Evolutionary conservation across 2,329 filamentous ascomycete species (phyloP), one percentile per base, ranked within the genome.

Genomic region (Diplocarpon mali): DNA sequence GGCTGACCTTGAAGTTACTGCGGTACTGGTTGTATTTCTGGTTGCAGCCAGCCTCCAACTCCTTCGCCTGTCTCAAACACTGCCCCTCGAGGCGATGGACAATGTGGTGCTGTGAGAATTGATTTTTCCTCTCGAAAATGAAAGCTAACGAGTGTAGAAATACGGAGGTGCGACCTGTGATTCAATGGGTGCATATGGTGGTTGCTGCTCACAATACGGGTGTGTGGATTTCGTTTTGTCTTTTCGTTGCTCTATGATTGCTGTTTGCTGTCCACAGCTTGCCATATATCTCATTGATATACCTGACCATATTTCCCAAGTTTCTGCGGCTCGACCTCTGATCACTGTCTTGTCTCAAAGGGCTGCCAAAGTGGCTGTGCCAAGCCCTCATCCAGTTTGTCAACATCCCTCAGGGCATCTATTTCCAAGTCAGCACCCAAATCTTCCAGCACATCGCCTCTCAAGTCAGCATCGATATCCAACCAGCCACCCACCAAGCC

Each of bases 21-120:
- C 49, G 52, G 61, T 14, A 55, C 61, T 32, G 65, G 65, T 14
- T 69, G 67, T 48, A 55, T 65, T 40, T 66, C 59, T 44, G 66
- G 65, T n/a, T 68, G 65, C 20, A 24, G 20, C 46, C 49, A 50
- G 12, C 48, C 50, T 27, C 46, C 53, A 2, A 30, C 30, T 11
- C 10, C 38, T 32, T 17, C 45, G 1, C 31, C 36, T n/a, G 35
- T 14, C 15, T 15, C 35, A 14, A 29, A 30, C 20, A 38, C 29
- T 17, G 35, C 48, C 29, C 52, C 55, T 46, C 56, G 56, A 27
- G 10, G 39, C 39, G 59, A 60, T 44, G 59, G 59, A 17, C 40
- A 48, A 45, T 62, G 59, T 47, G 60, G 59, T 31, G 38, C 39
- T n/a, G 56, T 45, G 13, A 37, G 43, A 41, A 14, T 20, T 16